These are phyloP conservation scores for Trichophyton mentagrophytes DNA, from an alignment of 2,329 filamentous ascomycete genomes.

Conservation along the genomic window DNA sequence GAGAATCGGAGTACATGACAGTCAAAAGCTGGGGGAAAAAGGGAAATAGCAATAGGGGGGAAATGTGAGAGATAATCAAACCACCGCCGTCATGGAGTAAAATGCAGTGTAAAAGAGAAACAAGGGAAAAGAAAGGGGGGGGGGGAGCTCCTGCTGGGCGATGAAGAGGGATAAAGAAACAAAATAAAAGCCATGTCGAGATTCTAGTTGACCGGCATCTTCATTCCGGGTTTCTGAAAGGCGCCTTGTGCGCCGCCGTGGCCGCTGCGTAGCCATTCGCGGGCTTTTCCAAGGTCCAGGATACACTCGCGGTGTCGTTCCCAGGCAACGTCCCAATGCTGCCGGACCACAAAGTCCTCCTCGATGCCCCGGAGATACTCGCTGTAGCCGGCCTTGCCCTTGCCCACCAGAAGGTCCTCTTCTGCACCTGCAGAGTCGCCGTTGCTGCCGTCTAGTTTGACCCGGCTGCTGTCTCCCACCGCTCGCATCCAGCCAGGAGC, in stretches of 20 bases:
- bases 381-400: conserved; percentile 29
- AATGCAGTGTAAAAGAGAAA: neutral
- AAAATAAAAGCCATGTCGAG: neutral
- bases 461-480: conserved; percentile 34
- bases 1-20: neutral
- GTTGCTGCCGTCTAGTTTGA: conserved; percentile 18
- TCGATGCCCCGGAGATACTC: conserved; percentile 35
- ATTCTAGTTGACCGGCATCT: neutral
- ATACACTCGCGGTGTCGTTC: conserved; percentile 35
- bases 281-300: conserved; percentile 20
- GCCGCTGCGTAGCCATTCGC: conserved; percentile 11
- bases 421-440: conserved; percentile 18
- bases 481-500: conserved; percentile 40
- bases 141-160: neutral
- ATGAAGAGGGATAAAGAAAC: neutral
- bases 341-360: conserved; percentile 34
- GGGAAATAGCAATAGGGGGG: neutral
- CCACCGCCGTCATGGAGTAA: neutral
- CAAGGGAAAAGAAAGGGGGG: neutral
- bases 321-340: conserved; percentile 37
- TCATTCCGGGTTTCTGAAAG: neutral
- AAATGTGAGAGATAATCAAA: neutral
- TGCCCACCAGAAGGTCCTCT: conserved; percentile 21
- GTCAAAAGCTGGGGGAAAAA: neutral
- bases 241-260: neutral